Evolutionary conservation across 805 yeast species (phyloP).

Genomic region (Candida insectalens): DNA sequence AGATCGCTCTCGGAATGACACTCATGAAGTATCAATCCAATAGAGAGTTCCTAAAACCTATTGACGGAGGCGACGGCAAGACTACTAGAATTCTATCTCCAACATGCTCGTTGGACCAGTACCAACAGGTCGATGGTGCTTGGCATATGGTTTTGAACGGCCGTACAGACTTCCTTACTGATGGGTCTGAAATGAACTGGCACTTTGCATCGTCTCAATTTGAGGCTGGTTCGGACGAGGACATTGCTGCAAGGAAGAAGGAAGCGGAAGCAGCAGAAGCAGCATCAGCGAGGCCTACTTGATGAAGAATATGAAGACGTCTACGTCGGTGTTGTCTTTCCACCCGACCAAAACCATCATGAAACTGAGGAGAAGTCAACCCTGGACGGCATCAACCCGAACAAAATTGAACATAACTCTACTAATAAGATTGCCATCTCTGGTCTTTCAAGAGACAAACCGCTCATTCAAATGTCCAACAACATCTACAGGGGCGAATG

Average conservation of each 20-base stretch:
- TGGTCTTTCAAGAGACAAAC: slow-evolving; percentile 44
- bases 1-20: slow-evolving; percentile 79
- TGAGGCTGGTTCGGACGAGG: slow-evolving; percentile 89
- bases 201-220: slow-evolving; percentile 50
- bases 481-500: slow-evolving; percentile 65
- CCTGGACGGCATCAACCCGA: slow-evolving; percentile 5
- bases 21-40: slow-evolving; percentile 44
- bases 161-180: slow-evolving; percentile 52
- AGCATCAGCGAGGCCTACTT: slow-evolving; percentile 3
- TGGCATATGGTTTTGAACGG: slow-evolving; percentile 73
- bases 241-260: slow-evolving; percentile 47
- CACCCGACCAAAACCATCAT: slow-evolving; percentile 18
- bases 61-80: slow-evolving; percentile 29
- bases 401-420: slow-evolving; percentile 5
- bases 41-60: slow-evolving; percentile 40
- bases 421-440: slow-evolving; percentile 34
- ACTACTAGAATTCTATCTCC: slow-evolving; percentile 52
- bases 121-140: slow-evolving; percentile 16
- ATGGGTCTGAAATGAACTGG: slow-evolving; percentile 95
- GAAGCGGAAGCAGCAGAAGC: slow-evolving; percentile 7
- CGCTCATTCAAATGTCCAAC: slow-evolving; percentile 49
- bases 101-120: slow-evolving; percentile 75
- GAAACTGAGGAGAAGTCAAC: not conserved
- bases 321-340: slow-evolving; percentile 45
- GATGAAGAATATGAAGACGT: slow-evolving; percentile 35